Percentiles rank a stretch among this genome's conserved stretches.
These are phyloP conservation scores for Neurospora sp. DNA, from an alignment of 495 filamentous ascomycete genomes.

Conservation along the genomic window DNA sequence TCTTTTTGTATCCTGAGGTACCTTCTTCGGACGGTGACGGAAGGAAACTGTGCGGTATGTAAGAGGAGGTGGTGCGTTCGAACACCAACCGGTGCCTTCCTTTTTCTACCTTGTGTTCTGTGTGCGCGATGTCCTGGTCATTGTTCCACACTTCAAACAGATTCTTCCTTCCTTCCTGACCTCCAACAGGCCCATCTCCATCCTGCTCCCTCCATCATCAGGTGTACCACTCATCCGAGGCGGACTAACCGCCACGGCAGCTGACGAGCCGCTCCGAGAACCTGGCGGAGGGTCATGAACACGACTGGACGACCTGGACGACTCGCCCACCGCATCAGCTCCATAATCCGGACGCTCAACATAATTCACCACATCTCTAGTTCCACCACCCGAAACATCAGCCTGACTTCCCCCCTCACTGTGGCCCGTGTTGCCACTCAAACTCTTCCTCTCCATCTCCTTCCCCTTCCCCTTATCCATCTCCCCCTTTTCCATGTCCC, in stretches of 20 bases:
- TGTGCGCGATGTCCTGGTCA: too few species aligned
- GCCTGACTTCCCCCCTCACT: neutral
- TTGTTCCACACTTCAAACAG: too few species aligned
- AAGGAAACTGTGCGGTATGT: neutral
- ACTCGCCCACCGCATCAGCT: neutral
- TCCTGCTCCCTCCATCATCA: neutral
- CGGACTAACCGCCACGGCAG: neutral
- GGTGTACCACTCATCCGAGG: neutral
- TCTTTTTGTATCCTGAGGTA: neutral
- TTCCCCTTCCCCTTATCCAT: neutral
- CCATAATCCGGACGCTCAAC: too few species aligned
- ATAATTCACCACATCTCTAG: too few species aligned
- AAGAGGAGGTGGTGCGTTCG: neutral
- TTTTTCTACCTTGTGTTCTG: too few species aligned
- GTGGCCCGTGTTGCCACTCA: neutral
- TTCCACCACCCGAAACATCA: too few species aligned
- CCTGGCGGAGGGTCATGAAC: neutral
- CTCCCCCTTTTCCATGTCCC: neutral
- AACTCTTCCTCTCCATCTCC: neutral
- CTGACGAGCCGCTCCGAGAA: neutral
- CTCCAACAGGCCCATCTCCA: neutral
- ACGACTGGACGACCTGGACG: neutral
- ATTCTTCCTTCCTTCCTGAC: neutral
- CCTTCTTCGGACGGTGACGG: neutral
- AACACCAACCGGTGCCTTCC: neutral